These are phyloP conservation scores for Pichia terricola DNA, from an alignment of 1,139 yeast species.

Conservation along the genomic window DNA sequence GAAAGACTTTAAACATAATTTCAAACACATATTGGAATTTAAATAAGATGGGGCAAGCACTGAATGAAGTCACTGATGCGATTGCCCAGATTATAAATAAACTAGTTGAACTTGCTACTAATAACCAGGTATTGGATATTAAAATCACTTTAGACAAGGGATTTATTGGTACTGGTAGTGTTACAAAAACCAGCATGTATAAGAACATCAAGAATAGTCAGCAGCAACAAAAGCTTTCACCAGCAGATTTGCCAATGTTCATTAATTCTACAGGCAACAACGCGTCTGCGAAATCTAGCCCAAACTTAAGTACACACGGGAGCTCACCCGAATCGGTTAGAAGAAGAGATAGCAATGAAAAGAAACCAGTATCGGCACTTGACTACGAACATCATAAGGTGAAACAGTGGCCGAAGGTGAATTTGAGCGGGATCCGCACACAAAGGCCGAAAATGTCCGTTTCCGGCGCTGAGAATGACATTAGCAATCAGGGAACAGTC, in stretches of 20 bases:
- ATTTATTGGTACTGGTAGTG: constrained; percentile 18
- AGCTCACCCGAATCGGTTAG: background rate
- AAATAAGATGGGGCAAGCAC: constrained; percentile 41
- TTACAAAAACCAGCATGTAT: constrained; percentile 6
- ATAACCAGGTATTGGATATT: constrained; percentile 12
- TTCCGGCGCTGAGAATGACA: background rate
- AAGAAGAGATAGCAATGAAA: background rate
- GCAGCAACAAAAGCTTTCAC: constrained; percentile 17
- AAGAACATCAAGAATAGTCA: constrained; percentile 11
- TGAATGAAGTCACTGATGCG: constrained; percentile 46
- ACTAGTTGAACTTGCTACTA: constrained; percentile 34
- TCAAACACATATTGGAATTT: constrained; percentile 46
- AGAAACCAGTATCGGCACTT: background rate
- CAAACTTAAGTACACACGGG: background rate
- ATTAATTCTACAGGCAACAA: background rate
- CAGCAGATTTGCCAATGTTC: constrained; percentile 14
- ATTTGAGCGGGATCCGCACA: background rate
- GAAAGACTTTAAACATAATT: constrained; percentile 33
- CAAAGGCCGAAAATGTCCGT: background rate
- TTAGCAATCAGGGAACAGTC: too few species aligned
- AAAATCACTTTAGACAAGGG: constrained; percentile 9
- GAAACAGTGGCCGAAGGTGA: background rate
- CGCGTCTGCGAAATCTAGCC: background rate
- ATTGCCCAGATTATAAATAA: constrained; percentile 43
- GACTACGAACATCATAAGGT: background rate